These are phyloP conservation scores for Mangifera indica DNA, from an alignment of 345 rosid genomes.

Conservation along the genomic window DNA sequence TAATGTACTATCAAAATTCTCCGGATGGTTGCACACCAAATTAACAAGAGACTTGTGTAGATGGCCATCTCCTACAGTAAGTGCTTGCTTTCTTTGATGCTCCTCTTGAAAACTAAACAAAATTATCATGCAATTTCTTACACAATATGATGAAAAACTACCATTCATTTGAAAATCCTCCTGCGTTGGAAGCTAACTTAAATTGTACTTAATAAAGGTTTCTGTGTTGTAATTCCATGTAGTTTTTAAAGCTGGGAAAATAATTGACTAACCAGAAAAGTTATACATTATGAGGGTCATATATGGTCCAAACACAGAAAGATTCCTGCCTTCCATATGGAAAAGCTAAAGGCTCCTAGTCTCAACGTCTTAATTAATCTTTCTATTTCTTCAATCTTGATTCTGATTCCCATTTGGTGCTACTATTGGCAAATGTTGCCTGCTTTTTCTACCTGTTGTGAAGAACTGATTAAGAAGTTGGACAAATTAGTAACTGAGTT, in stretches of 20 bases:
- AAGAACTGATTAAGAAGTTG: conserved; percentile 31
- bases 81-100: neutral
- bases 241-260: too few relatives aligned
- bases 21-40: neutral
- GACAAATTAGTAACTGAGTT: conserved; percentile 13
- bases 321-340: conserved; percentile 32
- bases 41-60: neutral
- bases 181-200: too few relatives aligned
- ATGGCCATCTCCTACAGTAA: conserved; percentile 13
- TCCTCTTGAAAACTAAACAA: neutral
- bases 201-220: too few relatives aligned
- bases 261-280: too few relatives aligned
- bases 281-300: conserved; percentile 27
- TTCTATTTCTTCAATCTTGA: neutral
- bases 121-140: too few relatives aligned
- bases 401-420: neutral
- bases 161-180: too few relatives aligned
- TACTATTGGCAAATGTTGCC: conserved; percentile 23
- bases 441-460: conserved; percentile 22
- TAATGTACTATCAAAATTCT: conserved; percentile 16
- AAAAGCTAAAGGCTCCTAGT: conserved; percentile 29
- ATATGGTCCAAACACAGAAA: conserved; percentile 36
- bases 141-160: conserved; percentile 18
- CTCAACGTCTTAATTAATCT: neutral
- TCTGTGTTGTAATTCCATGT: too few relatives aligned